Percentiles rank a stretch among this genome's conserved stretches.
Evolutionary conservation across 2,329 filamentous ascomycete species (phyloP).

Genomic region (Bipolaris oryzae): DNA sequence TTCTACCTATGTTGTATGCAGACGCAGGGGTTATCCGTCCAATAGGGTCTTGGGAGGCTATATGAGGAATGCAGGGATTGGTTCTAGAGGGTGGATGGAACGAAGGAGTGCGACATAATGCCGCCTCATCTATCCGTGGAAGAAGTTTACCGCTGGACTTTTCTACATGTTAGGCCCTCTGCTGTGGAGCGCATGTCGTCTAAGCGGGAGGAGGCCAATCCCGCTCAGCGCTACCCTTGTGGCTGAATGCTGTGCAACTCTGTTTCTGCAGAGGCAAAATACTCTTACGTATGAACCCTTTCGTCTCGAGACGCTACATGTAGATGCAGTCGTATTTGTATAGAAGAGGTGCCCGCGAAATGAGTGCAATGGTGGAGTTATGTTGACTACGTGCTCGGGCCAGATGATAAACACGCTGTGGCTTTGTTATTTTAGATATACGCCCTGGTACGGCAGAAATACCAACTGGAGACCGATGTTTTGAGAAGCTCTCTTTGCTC

Average conservation of each 20-base stretch:
- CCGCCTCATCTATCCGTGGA: background rate
- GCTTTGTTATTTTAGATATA: too few relatives aligned
- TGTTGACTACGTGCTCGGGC: background rate
- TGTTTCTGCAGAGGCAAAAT: background rate
- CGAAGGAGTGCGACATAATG: slow-evolving; percentile 2
- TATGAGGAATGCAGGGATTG: slow-evolving; percentile 2
- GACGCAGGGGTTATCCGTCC: background rate
- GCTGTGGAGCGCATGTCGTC: background rate
- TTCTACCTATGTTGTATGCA: slow-evolving; percentile 1
- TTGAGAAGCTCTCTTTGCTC: too few relatives aligned
- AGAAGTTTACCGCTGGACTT: background rate
- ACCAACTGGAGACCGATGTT: too few relatives aligned
- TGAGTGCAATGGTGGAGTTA: background rate
- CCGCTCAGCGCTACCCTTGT: background rate
- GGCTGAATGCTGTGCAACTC: background rate
- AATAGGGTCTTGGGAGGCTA: background rate
- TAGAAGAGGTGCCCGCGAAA: background rate
- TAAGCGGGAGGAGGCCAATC: background rate
- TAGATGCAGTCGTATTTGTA: background rate
- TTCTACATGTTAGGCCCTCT: background rate
- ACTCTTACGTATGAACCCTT: background rate
- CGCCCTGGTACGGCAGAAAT: too few relatives aligned
- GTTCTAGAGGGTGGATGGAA: background rate
- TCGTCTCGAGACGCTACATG: background rate
- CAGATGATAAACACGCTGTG: background rate